phyloP scores from a whole-genome alignment of 495 filamentous ascomycete species.

The Neurospora discreta region DNA sequence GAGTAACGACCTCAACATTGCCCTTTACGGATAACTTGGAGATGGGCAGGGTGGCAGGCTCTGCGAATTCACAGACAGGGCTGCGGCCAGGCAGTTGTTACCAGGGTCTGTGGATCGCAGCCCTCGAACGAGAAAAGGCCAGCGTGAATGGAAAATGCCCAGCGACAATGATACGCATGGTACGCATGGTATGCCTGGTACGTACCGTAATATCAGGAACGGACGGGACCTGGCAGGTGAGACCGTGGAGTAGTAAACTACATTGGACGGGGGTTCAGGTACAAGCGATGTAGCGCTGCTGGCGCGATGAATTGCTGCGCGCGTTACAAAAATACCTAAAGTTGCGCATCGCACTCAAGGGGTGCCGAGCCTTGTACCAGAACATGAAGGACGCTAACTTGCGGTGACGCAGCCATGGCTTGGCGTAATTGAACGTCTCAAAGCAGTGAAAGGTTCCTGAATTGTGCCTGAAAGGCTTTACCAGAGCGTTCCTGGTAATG shows the following conservation, averaged over 20 bases:
- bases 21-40: slow-evolving; percentile 12
- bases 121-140: not conserved
- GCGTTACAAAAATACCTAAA: slow-evolving; percentile 6
- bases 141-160: not conserved
- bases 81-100: slow-evolving; percentile 11
- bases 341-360: slow-evolving; percentile 2
- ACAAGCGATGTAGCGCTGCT: slow-evolving; percentile 3
- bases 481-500: slow-evolving; percentile 3
- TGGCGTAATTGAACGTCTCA: slow-evolving; percentile 17
- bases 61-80: slow-evolving; percentile 19
- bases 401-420: slow-evolving; percentile 29
- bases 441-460: not conserved
- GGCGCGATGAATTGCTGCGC: slow-evolving; percentile 1
- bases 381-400: slow-evolving; percentile 14
- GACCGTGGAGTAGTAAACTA: slow-evolving; percentile 13
- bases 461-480: slow-evolving; percentile 2
- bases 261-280: slow-evolving; percentile 4
- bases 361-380: slow-evolving; percentile 8
- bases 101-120: slow-evolving; percentile 15
- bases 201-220: not conserved
- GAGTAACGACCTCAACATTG: slow-evolving; percentile 24
- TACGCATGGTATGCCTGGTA: not conserved
- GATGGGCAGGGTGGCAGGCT: slow-evolving; percentile 14
- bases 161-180: not conserved
- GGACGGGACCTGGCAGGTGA: slow-evolving; percentile 11